Evolutionary conservation across 441 rosid genomes (phyloP), one percentile per base, ranked within the genome.

Genomic region (Croton laevigatus): DNA sequence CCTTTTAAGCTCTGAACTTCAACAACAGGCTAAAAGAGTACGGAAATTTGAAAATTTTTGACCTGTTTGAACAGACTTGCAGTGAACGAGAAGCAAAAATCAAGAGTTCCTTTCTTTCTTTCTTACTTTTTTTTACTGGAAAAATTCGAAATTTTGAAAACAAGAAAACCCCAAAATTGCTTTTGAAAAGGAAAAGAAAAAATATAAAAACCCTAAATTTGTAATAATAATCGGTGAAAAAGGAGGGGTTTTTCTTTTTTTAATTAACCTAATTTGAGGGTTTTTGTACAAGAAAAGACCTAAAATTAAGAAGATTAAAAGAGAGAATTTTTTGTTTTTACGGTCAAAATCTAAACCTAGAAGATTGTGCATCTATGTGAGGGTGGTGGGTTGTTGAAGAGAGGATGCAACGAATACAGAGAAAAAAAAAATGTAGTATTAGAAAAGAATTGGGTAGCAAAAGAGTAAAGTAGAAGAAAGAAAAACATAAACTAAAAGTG

Each of bases 41-140:
- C 12, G 52, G 9, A 78, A 81, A 37, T 69, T 75, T 66, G 66
- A 65, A 72, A 69, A n/a, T n/a, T 44, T 53, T 73, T 65, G 34
- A 63, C 63, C 65, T 61, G 46, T 34, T 48, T 45, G 27, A 46
- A 45, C 34, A 69, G 4, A 17, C 4, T 16, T 8, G 5, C 63
- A 55, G 71, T 27, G 37, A 17, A 36, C 23, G 34, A 52, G 9
- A 32, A 52, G 48, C 53, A 37, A 61, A 80, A 46, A 23, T 0
- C 4, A 51, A 17, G n/a, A 51, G 7, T 51, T 3, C 1, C 3
- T 49, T 36, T 48, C 23, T 5, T 19, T 6, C 37, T 10, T 48
- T 36, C 27, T 49, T 36, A 6, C 11, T n/a, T 53, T 23, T 23
- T 23, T 32, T 23, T 32, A 6, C 44, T 2, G 3, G 27, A 45